phyloP scores from a whole-genome alignment of 768 basidiomycete genomes.

The Termitomyces sp. region DNA sequence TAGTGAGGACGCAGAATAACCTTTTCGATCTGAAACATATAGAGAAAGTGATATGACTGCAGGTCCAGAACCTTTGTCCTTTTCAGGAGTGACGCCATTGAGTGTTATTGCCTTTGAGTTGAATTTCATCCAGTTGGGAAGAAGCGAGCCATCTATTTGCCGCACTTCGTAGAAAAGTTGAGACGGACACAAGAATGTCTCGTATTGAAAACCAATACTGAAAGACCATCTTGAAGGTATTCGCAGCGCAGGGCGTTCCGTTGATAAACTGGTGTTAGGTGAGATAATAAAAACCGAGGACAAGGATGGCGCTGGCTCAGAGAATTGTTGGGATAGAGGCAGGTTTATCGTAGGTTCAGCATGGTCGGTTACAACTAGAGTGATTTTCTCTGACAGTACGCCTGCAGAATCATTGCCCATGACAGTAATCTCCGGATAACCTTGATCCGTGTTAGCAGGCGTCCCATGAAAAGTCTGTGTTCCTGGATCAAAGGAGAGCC shows the following conservation, averaged over 20 bases:
- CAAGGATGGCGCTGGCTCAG: constrained; percentile 54
- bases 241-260: constrained; percentile 54
- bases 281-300: constrained; percentile 74
- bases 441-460: constrained; percentile 62
- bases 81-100: constrained; percentile 68
- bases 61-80: constrained; percentile 35
- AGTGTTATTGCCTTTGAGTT: constrained; percentile 67
- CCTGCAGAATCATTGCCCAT: constrained; percentile 55
- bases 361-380: constrained; percentile 53
- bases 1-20: constrained; percentile 59
- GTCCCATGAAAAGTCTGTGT: constrained; percentile 66
- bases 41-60: constrained; percentile 50
- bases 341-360: constrained; percentile 52
- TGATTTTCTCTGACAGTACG: constrained; percentile 49
- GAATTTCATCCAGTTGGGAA: constrained; percentile 79
- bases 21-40: constrained; percentile 68
- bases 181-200: constrained; percentile 51
- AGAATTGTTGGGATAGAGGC: constrained; percentile 61
- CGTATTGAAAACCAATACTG: constrained; percentile 75
- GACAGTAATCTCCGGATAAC: constrained; percentile 57
- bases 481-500: constrained; percentile 71
- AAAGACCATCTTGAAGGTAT: constrained; percentile 87
- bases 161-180: constrained; percentile 62
- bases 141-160: constrained; percentile 60
- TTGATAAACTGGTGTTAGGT: constrained; percentile 53